Conservation (phyloP, 805 yeast species). For the Cyberlindnera americana region DNA sequence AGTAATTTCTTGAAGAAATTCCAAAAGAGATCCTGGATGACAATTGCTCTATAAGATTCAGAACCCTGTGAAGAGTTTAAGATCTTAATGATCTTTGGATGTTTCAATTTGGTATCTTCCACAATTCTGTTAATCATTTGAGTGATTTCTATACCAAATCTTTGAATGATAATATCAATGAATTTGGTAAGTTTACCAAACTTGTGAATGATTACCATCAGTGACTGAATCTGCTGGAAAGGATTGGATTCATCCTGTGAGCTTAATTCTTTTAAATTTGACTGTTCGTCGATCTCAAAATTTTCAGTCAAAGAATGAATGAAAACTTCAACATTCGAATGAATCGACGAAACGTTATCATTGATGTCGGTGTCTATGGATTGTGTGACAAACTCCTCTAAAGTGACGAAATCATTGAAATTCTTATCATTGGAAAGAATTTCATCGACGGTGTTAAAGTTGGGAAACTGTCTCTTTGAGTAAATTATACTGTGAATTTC, state of each 20-base stretch:
- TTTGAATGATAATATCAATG: slow-evolving; percentile 48
- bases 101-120: slow-evolving; percentile 59
- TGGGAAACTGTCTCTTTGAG: slow-evolving; percentile 37
- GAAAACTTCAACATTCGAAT: slow-evolving; percentile 35
- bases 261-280: slow-evolving; percentile 26
- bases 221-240: slow-evolving; percentile 48
- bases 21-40: slow-evolving; percentile 69
- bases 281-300: slow-evolving; percentile 23
- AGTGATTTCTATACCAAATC: slow-evolving; percentile 60
- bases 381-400: slow-evolving; percentile 53
- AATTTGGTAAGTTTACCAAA: slow-evolving; percentile 60
- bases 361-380: slow-evolving; percentile 55
- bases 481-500: slow-evolving; percentile 72
- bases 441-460: slow-evolving; percentile 24
- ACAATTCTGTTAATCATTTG: slow-evolving; percentile 57
- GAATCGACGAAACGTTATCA: slow-evolving; percentile 43
- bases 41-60: slow-evolving; percentile 46
- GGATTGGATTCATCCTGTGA: slow-evolving; percentile 41
- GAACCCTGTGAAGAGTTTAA: slow-evolving; percentile 19
- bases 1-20: slow-evolving; percentile 61
- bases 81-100: slow-evolving; percentile 40
- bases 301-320: slow-evolving; percentile 26
- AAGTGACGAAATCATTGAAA: slow-evolving; percentile 32
- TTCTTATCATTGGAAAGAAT: not conserved
- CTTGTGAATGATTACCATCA: slow-evolving; percentile 55